phyloP scores from a whole-genome alignment of 371 early-diverging fungal genomes.

The Mortierella sp. region DNA sequence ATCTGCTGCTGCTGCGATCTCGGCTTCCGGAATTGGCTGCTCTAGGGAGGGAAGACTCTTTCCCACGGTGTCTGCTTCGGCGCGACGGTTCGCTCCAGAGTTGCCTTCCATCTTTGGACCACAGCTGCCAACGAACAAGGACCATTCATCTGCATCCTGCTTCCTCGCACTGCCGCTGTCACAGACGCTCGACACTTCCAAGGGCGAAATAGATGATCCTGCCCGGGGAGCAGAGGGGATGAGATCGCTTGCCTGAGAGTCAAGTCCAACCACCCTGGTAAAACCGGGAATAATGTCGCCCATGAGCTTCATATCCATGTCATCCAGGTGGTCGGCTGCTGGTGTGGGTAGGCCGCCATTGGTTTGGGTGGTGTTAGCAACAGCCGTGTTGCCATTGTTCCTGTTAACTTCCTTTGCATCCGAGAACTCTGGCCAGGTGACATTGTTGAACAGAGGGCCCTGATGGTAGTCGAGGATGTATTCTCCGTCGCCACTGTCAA shows the following conservation, averaged over 20 bases:
- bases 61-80: neutral
- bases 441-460: slow-evolving; percentile 43
- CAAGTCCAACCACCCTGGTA: neutral
- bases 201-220: neutral
- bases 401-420: slow-evolving; percentile 19
- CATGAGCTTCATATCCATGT: neutral
- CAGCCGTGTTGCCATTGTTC: neutral
- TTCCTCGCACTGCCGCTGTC: neutral
- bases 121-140: slow-evolving; percentile 6
- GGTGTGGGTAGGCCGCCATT: neutral
- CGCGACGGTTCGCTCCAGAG: slow-evolving; percentile 1
- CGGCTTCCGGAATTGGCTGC: slow-evolving; percentile 1
- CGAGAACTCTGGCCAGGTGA: slow-evolving; percentile 50
- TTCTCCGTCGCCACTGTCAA: slow-evolving; percentile 37
- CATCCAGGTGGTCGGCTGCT: neutral
- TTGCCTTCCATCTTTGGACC: slow-evolving; percentile 14
- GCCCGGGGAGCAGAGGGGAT: neutral
- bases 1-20: neutral
- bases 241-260: no score
- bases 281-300: neutral
- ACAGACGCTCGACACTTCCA: neutral
- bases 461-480: slow-evolving; percentile 48
- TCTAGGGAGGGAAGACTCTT: slow-evolving; percentile 5
- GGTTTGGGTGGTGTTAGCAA: no score
- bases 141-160: slow-evolving; percentile 9